phyloP scores from a whole-genome alignment of 2,329 filamentous ascomycete genomes.

The Pseudocercospora musae region DNA sequence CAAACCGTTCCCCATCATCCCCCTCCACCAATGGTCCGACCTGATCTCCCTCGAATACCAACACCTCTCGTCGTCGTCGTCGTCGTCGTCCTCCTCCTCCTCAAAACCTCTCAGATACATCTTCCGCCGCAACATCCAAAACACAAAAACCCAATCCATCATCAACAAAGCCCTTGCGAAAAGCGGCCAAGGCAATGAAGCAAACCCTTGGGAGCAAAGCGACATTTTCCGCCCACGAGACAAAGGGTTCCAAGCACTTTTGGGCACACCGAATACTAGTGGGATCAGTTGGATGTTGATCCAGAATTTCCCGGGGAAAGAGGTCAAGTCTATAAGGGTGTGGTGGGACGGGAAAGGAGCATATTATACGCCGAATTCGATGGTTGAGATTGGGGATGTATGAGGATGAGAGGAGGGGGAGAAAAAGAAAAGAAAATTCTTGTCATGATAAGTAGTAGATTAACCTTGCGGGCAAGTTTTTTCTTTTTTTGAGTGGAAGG shows the following conservation, averaged over 20 bases:
- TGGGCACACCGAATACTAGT: slow-evolving; percentile 12
- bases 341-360: slow-evolving; percentile 10
- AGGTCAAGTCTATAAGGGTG: slow-evolving; percentile 11
- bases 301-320: slow-evolving; percentile 9
- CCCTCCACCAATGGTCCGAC: slow-evolving; percentile 15
- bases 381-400: slow-evolving; percentile 16
- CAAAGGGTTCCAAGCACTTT: slow-evolving; percentile 10
- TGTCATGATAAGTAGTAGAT: too few species aligned
- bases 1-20: not conserved
- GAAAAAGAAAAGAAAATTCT: too few species aligned
- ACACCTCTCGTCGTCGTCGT: too few species aligned
- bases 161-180: slow-evolving; percentile 9
- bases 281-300: slow-evolving; percentile 19
- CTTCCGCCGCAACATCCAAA: slow-evolving; percentile 16
- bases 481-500: too few species aligned
- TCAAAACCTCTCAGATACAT: slow-evolving; percentile 9
- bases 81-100: too few species aligned
- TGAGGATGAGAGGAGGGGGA: too few species aligned
- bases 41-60: slow-evolving; percentile 14
- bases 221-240: not conserved
- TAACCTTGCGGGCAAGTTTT: too few species aligned
- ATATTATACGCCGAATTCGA: slow-evolving; percentile 11
- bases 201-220: slow-evolving; percentile 14
- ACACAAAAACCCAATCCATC: slow-evolving; percentile 11
- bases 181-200: not conserved